Evolutionary conservation across 2,329 filamentous ascomycete genomes (phyloP), one percentile per base, ranked within the genome.

Genomic region (Coniochaeta hoffmannii): DNA sequence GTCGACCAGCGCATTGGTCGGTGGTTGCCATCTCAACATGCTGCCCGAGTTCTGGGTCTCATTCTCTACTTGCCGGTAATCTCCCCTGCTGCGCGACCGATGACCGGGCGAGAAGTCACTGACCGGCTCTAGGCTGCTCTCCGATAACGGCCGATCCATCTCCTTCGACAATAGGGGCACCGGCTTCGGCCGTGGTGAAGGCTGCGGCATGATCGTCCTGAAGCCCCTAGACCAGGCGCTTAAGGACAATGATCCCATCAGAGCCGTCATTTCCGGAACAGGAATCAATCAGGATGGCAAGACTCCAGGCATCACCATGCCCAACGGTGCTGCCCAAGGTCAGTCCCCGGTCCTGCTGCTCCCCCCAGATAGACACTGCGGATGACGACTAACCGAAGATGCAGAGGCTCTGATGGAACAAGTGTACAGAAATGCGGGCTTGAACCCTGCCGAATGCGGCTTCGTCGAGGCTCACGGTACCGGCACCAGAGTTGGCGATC

Each of bases 121-220:
- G 12, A 58, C 44, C 34, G 65, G n/a, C 1, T 66, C 19, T 59
- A 75, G 63, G 63, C 62, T 81, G 50, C 73, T 84, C 24, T 79
- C 77, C 1, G 74, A 79, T 30, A 73, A 74, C 0, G 79, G 79
- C 1, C 71, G 75, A 35, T 82, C 76, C 14, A 75, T 73, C 52
- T 78, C 78, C 30, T 81, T 76, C 60, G 80, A 81, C 60, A 65
- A 66, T 17, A 68, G 71, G 50, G 81, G 76, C 5, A 76, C 76
- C 36, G 85, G 85, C 0, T 88, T 84, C 60, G 82, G 77, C 0
- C 76, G 83, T 10, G 84, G 81, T 9, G 83, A 87, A 60, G 83
- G 82, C 4, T 75, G 77, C 19, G 80, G 72, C 7, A 72, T 78
- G 52, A 60, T 87, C 3, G 64, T 85, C 11, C 64, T 87, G 12